Base-by-base conservation (phyloP, 1,284 basidiomycete genomes). In the Vanrija pseudolonga region DNA sequence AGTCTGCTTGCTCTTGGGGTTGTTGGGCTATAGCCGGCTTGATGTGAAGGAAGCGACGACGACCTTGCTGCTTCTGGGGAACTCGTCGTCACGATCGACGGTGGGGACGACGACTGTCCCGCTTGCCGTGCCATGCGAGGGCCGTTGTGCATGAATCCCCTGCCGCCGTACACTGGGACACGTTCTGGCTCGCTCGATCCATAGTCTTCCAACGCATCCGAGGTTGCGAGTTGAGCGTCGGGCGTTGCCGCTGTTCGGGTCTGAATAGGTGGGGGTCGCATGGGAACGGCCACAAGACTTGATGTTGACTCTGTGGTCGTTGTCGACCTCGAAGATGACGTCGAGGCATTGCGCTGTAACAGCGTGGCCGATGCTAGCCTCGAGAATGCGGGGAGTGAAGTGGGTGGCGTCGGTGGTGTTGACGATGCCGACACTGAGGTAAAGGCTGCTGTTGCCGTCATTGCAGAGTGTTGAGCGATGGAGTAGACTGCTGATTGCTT, bases 221-320 rank as follows among this genome's bases (percentile, higher is more conserved):
- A 40, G 2, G n/a, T 40, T 15, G 65, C 59, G 1, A 68, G 48
- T 42, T 70, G 64, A 3, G 61, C 62, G 7, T 57, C 57, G 6
- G 60, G 59, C 2, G 73, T 72, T 5, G 74, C 71, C 11, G 72
- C 72, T 15, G 74, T 76, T 9, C 69, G 59, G 0, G 74, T 76
- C 56, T 74, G 68, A 37, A 66, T 66, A 8, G 70, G 71, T 3
- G 71, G 72, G 0, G 74, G 74, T 1, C 71, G 59, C 43, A 77
- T 77, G 7, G 74, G 73, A 7, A 68, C 75, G 3, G 75, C 74
- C 17, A 72, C 71, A 18, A 77, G 61, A 0, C 69, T 72, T 0
- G 69, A 71, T 2, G 68, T 63, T 0, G 72, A 72, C 9, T 70
- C 69, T 4, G 64, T 59, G 5, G 70, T 70, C 22, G 68, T 63